A percentile compares a stretch with the other conserved stretches of the same genome.
These are phyloP conservation scores for Deinandra increscens DNA, from an alignment of 129 eudicot genomes.

Conservation along the genomic window DNA sequence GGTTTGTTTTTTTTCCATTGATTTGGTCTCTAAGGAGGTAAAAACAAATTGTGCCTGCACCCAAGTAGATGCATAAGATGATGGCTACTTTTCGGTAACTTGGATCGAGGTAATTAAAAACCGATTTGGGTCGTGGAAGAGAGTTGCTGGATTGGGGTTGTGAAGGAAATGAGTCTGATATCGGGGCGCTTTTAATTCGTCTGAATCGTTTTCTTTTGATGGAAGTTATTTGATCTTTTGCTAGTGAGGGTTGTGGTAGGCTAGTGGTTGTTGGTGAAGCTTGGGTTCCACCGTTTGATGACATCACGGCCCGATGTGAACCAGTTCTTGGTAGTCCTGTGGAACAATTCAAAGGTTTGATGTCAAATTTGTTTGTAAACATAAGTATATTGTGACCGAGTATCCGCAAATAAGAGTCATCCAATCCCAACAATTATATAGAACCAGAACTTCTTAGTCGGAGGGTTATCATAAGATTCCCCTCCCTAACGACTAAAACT, in stretches of 20 bases:
- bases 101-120: conserved; percentile 53
- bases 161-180: conserved; percentile 41
- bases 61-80: conserved; percentile 53
- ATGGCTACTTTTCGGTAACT: conserved; percentile 49
- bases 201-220: conserved; percentile 60
- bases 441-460: no score
- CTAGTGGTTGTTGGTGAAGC: not conserved
- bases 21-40: conserved; percentile 66
- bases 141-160: conserved; percentile 24
- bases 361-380: not conserved
- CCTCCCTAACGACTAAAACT: no score
- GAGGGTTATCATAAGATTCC: no score
- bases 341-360: not conserved
- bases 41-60: conserved; percentile 62
- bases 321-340: conserved; percentile 4
- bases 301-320: conserved; percentile 8
- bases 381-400: not conserved
- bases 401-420: not conserved
- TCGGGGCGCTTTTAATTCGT: conserved; percentile 74
- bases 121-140: conserved; percentile 35
- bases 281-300: conserved; percentile 6
- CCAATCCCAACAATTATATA: no score
- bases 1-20: conserved; percentile 54
- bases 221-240: conserved; percentile 22
- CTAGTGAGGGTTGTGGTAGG: conserved; percentile 15